phyloP scores from a whole-genome alignment of 176 grass and related monocot species.

The Oryza officinalis region DNA sequence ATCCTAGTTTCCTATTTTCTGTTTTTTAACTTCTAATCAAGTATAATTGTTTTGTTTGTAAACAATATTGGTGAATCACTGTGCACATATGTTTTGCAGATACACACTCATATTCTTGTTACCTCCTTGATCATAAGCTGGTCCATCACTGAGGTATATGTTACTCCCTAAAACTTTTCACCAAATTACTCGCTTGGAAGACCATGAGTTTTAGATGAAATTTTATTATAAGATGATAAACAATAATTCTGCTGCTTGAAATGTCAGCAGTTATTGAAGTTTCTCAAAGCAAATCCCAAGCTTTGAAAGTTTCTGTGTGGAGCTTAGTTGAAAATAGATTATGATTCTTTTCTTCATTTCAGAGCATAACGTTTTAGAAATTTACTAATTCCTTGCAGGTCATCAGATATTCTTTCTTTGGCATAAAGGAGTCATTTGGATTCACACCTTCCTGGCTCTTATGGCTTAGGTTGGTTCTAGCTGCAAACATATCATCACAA shows the following conservation, averaged over 20 bases:
- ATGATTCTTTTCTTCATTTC: background rate
- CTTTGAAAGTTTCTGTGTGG: background rate
- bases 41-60: background rate
- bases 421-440: slow-evolving; percentile 63
- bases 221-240: background rate
- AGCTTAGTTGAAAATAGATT: background rate
- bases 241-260: background rate
- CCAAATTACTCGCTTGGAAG: background rate
- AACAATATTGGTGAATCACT: background rate
- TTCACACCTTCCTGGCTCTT: slow-evolving; percentile 54
- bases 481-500: background rate
- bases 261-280: background rate
- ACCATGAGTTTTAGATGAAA: background rate
- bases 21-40: background rate
- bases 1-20: background rate
- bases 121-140: slow-evolving; percentile 65
- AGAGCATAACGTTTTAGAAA: background rate
- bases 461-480: slow-evolving; percentile 61
- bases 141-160: slow-evolving; percentile 61
- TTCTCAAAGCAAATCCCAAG: too few species aligned
- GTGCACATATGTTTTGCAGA: slow-evolving; percentile 34
- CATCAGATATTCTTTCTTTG: slow-evolving; percentile 79
- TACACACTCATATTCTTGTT: slow-evolving; percentile 54
- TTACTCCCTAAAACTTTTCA: background rate
- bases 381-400: slow-evolving; percentile 28